phyloP scores from a whole-genome alignment of 208 protist genomes.

The Wallacemonas sp. region DNA sequence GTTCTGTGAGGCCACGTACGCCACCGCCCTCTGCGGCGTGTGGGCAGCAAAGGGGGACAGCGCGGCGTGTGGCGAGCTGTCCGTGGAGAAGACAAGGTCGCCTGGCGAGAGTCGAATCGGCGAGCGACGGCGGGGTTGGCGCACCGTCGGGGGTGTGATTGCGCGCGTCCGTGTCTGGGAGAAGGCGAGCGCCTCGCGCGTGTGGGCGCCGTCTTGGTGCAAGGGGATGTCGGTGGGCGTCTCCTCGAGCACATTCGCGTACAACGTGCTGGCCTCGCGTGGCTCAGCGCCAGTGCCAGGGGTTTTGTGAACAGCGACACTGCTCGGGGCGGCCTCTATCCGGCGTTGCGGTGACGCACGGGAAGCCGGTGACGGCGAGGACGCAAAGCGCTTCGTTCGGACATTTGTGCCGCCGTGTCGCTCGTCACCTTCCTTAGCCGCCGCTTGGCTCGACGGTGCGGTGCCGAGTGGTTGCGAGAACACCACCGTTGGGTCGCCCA shows the following conservation, averaged over 20 bases:
- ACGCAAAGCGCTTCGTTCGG: neutral
- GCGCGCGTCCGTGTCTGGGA: no score
- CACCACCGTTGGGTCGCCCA: neutral
- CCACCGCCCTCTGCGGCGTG: neutral
- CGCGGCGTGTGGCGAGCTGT: neutral
- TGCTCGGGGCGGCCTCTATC: neutral
- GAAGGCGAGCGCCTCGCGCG: no score
- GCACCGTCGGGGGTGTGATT: neutral
- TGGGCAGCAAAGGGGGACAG: neutral
- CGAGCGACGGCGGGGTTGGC: conserved; percentile 4
- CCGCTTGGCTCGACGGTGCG: neutral
- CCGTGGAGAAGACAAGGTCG: neutral
- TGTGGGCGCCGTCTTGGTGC: conserved; percentile 1
- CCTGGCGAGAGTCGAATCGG: conserved; percentile 10
- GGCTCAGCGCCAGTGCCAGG: no score
- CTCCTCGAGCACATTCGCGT: conserved; percentile 4
- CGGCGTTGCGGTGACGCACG: neutral
- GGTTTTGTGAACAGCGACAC: no score
- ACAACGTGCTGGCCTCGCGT: neutral
- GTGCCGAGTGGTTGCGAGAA: neutral
- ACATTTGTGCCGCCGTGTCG: no score
- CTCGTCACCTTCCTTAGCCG: neutral
- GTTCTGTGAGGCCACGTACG: neutral
- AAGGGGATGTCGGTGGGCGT: conserved; percentile 5
- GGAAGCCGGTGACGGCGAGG: neutral